phyloP scores from a whole-genome alignment of 768 basidiomycete genomes.

The Naganishia randhawae region DNA sequence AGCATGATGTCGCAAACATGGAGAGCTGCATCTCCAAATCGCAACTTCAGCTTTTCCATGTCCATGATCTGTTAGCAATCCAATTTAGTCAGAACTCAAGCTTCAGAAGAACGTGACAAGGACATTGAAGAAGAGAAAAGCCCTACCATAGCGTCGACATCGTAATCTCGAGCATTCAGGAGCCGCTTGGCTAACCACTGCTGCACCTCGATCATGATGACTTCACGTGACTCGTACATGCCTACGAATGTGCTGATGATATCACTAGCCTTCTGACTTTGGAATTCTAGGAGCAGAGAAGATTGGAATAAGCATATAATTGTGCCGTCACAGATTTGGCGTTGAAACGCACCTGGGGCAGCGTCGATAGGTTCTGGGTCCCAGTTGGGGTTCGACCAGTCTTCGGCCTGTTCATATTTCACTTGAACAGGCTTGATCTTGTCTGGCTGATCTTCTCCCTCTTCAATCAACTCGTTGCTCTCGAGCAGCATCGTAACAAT shows the following conservation, averaged over 20 bases:
- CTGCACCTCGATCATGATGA: slow-evolving; percentile 94
- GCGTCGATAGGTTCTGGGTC: slow-evolving; percentile 94
- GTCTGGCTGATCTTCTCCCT: slow-evolving; percentile 59
- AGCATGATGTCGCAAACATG: slow-evolving; percentile 99
- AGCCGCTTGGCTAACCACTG: slow-evolving; percentile 82
- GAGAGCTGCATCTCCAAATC: slow-evolving; percentile 87
- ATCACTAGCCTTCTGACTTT: slow-evolving; percentile 84
- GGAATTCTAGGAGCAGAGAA: slow-evolving; percentile 64
- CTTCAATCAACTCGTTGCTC: slow-evolving; percentile 76
- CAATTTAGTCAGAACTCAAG: slow-evolving; percentile 21
- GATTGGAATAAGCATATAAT: neutral
- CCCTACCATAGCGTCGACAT: slow-evolving; percentile 65
- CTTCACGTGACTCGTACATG: slow-evolving; percentile 94
- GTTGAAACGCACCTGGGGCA: slow-evolving; percentile 66
- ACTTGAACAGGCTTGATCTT: slow-evolving; percentile 61
- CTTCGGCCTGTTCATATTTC: slow-evolving; percentile 64
- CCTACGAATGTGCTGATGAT: slow-evolving; percentile 93
- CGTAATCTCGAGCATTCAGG: slow-evolving; percentile 73
- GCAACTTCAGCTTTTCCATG: slow-evolving; percentile 88
- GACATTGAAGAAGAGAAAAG: no score
- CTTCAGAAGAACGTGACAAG: neutral
- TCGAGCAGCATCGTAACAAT: slow-evolving; percentile 89
- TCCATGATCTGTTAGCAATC: slow-evolving; percentile 65
- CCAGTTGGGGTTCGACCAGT: slow-evolving; percentile 89
- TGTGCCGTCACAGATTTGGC: neutral